A percentile compares a stretch with the other conserved stretches of the same genome.
Evolutionary conservation across 1,139 yeast species (phyloP).

Genomic region (Yamadazyma membranifaciens): DNA sequence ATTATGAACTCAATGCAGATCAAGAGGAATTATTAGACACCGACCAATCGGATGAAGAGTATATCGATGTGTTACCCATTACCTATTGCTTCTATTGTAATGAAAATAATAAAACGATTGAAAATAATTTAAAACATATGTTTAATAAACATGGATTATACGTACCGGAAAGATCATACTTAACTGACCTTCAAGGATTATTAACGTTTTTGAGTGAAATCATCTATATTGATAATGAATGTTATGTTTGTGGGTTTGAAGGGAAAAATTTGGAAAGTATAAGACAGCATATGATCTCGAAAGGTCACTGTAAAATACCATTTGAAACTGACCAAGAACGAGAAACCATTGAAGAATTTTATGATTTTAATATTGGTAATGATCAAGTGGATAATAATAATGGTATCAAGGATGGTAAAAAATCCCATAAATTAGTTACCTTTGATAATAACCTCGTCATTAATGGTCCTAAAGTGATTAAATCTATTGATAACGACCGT

Average conservation of each 20-base stretch:
- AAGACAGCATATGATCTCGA: constrained; percentile 50
- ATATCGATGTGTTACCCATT: constrained; percentile 27
- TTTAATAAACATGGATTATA: constrained; percentile 47
- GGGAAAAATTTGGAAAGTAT: constrained; percentile 50
- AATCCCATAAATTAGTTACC: constrained; percentile 13
- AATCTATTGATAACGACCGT: constrained; percentile 32
- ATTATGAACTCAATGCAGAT: constrained; percentile 16
- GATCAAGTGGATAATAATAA: constrained; percentile 9
- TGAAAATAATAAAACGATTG: constrained; percentile 34
- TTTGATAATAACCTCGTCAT: constrained; percentile 3
- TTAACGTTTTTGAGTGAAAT: constrained; percentile 44
- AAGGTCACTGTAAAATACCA: constrained; percentile 57
- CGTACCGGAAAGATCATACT: constrained; percentile 46
- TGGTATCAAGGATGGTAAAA: constrained; percentile 14
- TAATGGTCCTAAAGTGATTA: neutral
- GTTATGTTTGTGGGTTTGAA: constrained; percentile 53
- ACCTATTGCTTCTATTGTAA: constrained; percentile 45
- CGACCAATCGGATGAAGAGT: constrained; percentile 21
- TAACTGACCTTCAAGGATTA: constrained; percentile 44
- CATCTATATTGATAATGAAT: constrained; percentile 44
- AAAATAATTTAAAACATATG: constrained; percentile 49
- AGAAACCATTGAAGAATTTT: constrained; percentile 38
- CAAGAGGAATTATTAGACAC: constrained; percentile 26
- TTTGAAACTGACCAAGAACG: constrained; percentile 50
- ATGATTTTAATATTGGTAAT: constrained; percentile 29